These are phyloP conservation scores for Gautieria morchelliformis DNA, from an alignment of 768 basidiomycete genomes.

Conservation along the genomic window DNA sequence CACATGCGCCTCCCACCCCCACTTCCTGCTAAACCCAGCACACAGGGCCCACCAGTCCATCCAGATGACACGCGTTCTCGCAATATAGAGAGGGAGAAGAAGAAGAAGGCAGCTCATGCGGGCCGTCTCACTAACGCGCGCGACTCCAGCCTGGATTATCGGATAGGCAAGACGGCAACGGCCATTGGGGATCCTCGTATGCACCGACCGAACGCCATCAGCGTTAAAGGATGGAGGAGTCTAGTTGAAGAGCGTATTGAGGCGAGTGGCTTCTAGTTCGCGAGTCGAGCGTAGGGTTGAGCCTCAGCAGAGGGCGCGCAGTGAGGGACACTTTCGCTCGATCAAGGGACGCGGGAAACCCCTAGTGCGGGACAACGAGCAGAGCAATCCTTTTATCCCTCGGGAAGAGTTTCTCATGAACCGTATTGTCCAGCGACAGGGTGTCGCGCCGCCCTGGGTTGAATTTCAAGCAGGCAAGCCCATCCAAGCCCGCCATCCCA, in stretches of 20 bases:
- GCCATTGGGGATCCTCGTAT: slow-evolving; percentile 11
- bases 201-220: slow-evolving; percentile 43
- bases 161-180: slow-evolving; percentile 40
- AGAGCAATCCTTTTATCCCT: slow-evolving; percentile 56
- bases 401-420: slow-evolving; percentile 82
- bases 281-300: too few relatives aligned
- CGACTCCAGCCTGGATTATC: slow-evolving; percentile 72
- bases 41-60: slow-evolving; percentile 2
- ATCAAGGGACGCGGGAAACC: slow-evolving; percentile 60
- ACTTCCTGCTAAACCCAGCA: slow-evolving; percentile 11
- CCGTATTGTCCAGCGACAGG: slow-evolving; percentile 71
- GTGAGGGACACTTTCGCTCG: slow-evolving; percentile 61
- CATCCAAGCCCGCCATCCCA: neutral
- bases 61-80: slow-evolving; percentile 28
- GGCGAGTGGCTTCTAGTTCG: slow-evolving; percentile 28
- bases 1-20: slow-evolving; percentile 34
- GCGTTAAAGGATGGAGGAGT: slow-evolving; percentile 64
- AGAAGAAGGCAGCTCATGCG: slow-evolving; percentile 43
- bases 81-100: slow-evolving; percentile 38
- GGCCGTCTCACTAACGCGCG: slow-evolving; percentile 50
- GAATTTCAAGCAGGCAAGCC: slow-evolving; percentile 62
- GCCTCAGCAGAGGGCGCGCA: slow-evolving; percentile 44
- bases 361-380: slow-evolving; percentile 31
- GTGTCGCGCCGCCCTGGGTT: slow-evolving; percentile 81
- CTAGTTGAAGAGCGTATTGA: slow-evolving; percentile 76